Evolutionary conservation across 139 green algal genomes (phyloP).

Genomic region (Chlorella sp.): DNA sequence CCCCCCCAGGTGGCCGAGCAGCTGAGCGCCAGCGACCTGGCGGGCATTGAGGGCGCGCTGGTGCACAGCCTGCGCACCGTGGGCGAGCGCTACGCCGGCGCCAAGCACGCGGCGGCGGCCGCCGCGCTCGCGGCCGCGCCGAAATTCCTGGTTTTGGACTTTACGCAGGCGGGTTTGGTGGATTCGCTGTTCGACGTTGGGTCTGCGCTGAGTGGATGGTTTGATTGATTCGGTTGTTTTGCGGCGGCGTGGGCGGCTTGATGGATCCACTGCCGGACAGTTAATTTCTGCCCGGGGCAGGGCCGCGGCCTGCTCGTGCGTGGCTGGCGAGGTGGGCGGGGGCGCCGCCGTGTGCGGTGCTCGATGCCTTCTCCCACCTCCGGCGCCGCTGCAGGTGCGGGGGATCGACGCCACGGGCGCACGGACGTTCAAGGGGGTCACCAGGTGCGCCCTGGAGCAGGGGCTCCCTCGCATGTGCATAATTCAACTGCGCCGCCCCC

Average conservation of each 20-base stretch:
- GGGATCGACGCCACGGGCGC: slow-evolving; percentile 39
- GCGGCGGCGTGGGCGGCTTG: too few relatives aligned
- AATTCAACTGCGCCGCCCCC: slow-evolving; percentile 33
- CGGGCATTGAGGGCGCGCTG: slow-evolving; percentile 22
- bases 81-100: slow-evolving; percentile 9
- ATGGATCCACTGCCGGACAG: too few relatives aligned
- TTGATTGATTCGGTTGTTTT: too few relatives aligned
- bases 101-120: slow-evolving; percentile 20
- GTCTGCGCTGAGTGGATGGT: too few relatives aligned
- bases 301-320: too few relatives aligned
- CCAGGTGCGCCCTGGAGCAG: not conserved
- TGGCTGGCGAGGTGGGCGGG: too few relatives aligned
- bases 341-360: too few relatives aligned
- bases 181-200: too few relatives aligned
- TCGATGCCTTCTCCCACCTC: too few relatives aligned
- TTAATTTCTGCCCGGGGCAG: too few relatives aligned
- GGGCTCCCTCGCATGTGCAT: slow-evolving; percentile 39
- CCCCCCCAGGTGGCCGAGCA: slow-evolving; percentile 6
- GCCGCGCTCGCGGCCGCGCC: slow-evolving; percentile 16
- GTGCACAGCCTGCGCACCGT: slow-evolving; percentile 5
- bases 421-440: slow-evolving; percentile 24
- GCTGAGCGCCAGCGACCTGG: not conserved
- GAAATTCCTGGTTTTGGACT: slow-evolving; percentile 36
- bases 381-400: not conserved
- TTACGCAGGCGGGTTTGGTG: too few relatives aligned